Percentiles rank a stretch among this genome's conserved stretches.
Conservation (phyloP, 208 protist genomes). For the Leishmania turanica region DNA sequence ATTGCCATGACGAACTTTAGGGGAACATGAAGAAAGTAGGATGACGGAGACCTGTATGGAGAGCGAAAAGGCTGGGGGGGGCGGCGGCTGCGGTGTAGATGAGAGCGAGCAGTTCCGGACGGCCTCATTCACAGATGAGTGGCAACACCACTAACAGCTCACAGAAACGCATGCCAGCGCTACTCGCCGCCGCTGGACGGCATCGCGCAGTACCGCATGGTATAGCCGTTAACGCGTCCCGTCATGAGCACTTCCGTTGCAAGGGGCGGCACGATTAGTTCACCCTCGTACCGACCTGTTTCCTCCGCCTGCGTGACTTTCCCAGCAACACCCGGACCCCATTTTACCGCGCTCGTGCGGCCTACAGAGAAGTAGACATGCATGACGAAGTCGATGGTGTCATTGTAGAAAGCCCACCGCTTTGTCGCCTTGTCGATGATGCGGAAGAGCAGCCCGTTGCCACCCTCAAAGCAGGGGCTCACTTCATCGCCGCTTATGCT, state of each 20-base stretch:
- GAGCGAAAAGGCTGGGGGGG: background rate
- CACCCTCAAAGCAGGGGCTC: constrained; percentile 27
- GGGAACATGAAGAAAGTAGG: background rate
- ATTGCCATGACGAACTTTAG: background rate
- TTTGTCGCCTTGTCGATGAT: constrained; percentile 38
- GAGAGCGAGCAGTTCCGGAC: background rate
- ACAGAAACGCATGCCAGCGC: background rate
- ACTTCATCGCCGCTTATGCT: constrained; percentile 23
- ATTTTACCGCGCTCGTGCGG: constrained; percentile 18
- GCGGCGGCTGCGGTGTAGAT: background rate
- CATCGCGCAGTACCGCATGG: constrained; percentile 28
- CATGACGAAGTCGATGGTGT: constrained; percentile 45
- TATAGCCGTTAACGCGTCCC: constrained; percentile 28
- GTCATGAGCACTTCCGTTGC: constrained; percentile 28
- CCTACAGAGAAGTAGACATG: constrained; percentile 33
- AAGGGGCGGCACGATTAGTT: constrained; percentile 29
- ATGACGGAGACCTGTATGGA: background rate
- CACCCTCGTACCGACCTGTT: constrained; percentile 20
- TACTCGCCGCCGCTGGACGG: background rate
- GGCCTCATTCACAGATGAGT: background rate
- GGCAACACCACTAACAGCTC: background rate
- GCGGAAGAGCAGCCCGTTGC: constrained; percentile 62
- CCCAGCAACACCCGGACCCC: constrained; percentile 11
- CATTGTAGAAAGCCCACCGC: constrained; percentile 71
- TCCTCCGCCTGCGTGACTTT: constrained; percentile 16